phyloP scores from a whole-genome alignment of 2,329 filamentous ascomycete genomes.

The Chaetomium sp. region DNA sequence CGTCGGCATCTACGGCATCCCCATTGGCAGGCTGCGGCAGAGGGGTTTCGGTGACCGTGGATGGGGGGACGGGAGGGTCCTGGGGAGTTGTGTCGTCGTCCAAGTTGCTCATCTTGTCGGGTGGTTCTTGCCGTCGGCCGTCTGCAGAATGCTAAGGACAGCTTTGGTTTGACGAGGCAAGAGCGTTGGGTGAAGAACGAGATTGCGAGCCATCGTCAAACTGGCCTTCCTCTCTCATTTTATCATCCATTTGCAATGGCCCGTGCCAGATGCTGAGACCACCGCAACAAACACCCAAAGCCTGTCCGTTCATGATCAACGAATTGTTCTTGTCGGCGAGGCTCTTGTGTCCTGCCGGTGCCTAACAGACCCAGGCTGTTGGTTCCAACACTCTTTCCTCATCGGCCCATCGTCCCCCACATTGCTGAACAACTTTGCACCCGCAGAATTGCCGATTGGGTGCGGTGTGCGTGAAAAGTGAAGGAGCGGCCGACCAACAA shows the following conservation, averaged over 20 bases:
- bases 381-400: neutral
- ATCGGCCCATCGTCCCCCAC: too few species aligned
- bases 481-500: too few species aligned
- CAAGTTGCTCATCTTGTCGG: neutral
- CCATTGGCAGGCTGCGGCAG: neutral
- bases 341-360: neutral
- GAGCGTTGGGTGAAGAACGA: neutral
- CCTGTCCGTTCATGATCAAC: neutral
- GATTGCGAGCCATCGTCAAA: neutral
- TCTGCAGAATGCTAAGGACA: too few species aligned
- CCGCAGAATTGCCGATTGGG: too few species aligned
- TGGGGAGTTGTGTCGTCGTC: neutral
- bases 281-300: neutral
- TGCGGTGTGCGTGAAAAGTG: too few species aligned
- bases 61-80: neutral
- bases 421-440: too few species aligned
- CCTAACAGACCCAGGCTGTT: neutral
- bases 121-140: neutral
- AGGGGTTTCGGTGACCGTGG: neutral
- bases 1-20: neutral
- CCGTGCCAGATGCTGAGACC: neutral
- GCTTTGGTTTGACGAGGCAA: neutral
- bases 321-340: neutral
- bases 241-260: neutral
- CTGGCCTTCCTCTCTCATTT: neutral